Evolutionary conservation across 257 asterid species (phyloP), one percentile per base, ranked within the genome.

Genomic region (Gardenia jasminoides): DNA sequence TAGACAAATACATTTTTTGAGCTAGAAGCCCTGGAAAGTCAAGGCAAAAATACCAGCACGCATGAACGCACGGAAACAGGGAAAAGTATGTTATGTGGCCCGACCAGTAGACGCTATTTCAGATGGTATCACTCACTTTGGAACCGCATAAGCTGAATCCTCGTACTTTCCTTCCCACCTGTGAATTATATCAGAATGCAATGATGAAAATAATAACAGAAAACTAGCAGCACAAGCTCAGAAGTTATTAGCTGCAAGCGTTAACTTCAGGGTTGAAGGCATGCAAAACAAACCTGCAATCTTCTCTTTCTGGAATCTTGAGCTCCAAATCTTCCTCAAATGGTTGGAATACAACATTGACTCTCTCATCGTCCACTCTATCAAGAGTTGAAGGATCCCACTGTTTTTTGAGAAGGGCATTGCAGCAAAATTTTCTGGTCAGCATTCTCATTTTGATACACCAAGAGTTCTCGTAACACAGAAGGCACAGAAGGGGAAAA

Each of bases 131-230:
- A 36, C 71, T 75, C 72, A 80, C 70, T 82, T 72, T 10, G 80
- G 67, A 79, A 75, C 30, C 33, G 90, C 88, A 68, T 90, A 87
- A 16, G 86, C 79, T 16, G 97, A 88, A 76, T 84, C 88, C 83
- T 93, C 97, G 65, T 87, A 93, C 75, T 87, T 92, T 28, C 97
- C 94, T 58, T 86, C 79, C 98, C 98, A 93, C 89, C 97, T 92
- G 87, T 65, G 61, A 74, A 46, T 70, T 54, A 30, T n/a, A 44
- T 74, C 17, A 31, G 22, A 47, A 13, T 26, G 30, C 12, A 80
- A 66, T 2, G 11, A 43, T 22, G 22, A 59, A 36, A 64, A 24
- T 70, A 41, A 33, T n/a, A 43, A 28, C 24, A 61, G 48, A 13
- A 13, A 6, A 6, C 20, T 13, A 68, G 36, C n/a, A 22, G 56